phyloP scores from a whole-genome alignment of 345 rosid species.

The Luvunga scandens region DNA sequence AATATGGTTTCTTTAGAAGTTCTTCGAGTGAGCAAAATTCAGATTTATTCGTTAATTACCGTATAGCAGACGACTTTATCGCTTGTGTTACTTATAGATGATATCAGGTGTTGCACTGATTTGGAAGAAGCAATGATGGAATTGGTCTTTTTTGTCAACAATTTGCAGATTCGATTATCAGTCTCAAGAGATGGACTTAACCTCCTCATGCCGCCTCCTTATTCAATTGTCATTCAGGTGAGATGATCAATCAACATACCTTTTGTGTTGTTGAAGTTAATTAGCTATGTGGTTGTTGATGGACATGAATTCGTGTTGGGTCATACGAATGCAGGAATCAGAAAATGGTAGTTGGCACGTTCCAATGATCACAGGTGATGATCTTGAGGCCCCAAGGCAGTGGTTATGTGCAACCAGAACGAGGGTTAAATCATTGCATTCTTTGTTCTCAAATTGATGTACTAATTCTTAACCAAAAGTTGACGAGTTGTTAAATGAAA shows the following conservation, averaged over 20 bases:
- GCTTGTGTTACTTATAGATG: not conserved
- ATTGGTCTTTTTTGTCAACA: not conserved
- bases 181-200: constrained; percentile 43
- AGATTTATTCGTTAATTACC: too few relatives aligned
- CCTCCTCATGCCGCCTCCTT: constrained; percentile 91
- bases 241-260: not conserved
- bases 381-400: constrained; percentile 59
- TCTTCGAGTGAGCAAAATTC: not conserved
- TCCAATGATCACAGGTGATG: constrained; percentile 61
- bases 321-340: constrained; percentile 59
- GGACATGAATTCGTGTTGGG: not conserved
- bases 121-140: not conserved
- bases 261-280: not conserved
- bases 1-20: not conserved
- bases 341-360: constrained; percentile 90
- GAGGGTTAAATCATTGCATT: constrained; percentile 8
- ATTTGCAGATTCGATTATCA: constrained; percentile 67
- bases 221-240: constrained; percentile 94
- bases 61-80: not conserved
- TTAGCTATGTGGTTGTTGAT: not conserved
- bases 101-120: not conserved
- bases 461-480: not conserved
- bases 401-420: constrained; percentile 75
- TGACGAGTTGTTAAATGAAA: not conserved
- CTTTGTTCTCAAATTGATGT: not conserved